These are phyloP conservation scores for Daldinia vernicosa DNA, from an alignment of 495 filamentous ascomycete genomes.

Conservation along the genomic window DNA sequence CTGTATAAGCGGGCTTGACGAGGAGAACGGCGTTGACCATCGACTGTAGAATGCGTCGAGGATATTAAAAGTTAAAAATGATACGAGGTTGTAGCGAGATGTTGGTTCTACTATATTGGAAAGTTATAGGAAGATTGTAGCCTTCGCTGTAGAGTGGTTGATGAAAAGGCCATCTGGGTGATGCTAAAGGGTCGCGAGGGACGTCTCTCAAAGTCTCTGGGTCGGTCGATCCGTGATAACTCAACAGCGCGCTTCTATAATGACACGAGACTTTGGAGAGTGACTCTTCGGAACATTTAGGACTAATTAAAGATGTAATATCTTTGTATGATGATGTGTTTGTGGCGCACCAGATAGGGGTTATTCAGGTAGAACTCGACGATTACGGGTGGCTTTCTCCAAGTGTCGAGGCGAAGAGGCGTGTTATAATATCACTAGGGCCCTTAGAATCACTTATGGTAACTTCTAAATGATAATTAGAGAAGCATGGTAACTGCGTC, in stretches of 20 bases:
- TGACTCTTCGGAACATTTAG: background rate
- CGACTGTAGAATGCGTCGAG: conserved; percentile 6
- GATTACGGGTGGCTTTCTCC: conserved; percentile 1
- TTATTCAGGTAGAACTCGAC: conserved; percentile 5
- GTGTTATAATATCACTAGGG: background rate
- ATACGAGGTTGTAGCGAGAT: background rate
- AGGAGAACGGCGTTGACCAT: conserved; percentile 15
- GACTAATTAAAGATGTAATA: conserved; percentile 5
- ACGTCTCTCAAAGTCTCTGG: conserved; percentile 9
- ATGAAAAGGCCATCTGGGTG: conserved; percentile 16
- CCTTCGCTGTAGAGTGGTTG: conserved; percentile 14
- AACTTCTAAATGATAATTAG: background rate
- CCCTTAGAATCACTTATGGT: background rate
- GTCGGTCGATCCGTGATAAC: background rate
- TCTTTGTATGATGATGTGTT: background rate
- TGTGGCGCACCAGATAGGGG: conserved; percentile 15
- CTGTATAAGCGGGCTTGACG: conserved; percentile 15
- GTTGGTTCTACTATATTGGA: background rate
- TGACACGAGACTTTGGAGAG: background rate
- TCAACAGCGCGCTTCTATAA: conserved; percentile 2
- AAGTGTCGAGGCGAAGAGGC: background rate
- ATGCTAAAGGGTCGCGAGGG: conserved; percentile 3
- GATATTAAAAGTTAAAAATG: background rate
- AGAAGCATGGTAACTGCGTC: conserved; percentile 1
- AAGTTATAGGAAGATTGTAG: background rate